A percentile compares a stretch with the other conserved stretches of the same genome.
These are phyloP conservation scores for Trametes cubensis DNA, from an alignment of 768 basidiomycete genomes.

Conservation along the genomic window DNA sequence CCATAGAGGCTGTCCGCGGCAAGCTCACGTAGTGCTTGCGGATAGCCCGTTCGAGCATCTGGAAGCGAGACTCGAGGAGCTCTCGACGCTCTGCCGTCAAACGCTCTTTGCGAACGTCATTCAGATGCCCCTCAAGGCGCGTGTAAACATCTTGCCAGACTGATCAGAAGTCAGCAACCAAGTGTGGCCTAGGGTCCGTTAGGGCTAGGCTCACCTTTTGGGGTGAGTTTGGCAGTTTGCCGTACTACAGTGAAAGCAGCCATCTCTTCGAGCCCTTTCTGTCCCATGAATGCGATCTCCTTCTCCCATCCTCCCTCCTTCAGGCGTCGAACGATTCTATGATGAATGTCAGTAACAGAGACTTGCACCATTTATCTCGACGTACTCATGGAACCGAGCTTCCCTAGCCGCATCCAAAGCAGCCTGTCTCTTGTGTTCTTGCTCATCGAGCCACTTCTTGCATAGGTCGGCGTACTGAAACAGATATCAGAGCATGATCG, in stretches of 20 bases:
- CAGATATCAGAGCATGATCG: too few species aligned
- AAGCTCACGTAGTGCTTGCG: not conserved
- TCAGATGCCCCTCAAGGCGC: not conserved
- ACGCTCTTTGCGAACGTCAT: not conserved
- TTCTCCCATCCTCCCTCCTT: not conserved
- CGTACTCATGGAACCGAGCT: not conserved
- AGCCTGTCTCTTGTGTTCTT: not conserved
- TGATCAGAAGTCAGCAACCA: not conserved
- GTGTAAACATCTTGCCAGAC: not conserved
- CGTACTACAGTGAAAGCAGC: not conserved
- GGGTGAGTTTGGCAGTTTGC: not conserved
- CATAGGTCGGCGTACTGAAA: not conserved
- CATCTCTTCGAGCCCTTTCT: not conserved
- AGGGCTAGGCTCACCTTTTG: not conserved
- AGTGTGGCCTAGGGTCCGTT: not conserved
- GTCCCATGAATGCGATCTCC: constrained; percentile 4
- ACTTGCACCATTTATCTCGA: not conserved
- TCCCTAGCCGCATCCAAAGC: not conserved
- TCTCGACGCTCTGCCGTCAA: not conserved
- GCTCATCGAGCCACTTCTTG: not conserved
- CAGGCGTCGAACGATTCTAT: not conserved
- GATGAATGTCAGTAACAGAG: not conserved
- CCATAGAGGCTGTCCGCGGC: not conserved
- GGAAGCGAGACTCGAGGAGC: not conserved
- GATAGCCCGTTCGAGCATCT: not conserved